Base-by-base conservation (phyloP, 805 yeast genomes). In the Blastobotrys robertii region DNA sequence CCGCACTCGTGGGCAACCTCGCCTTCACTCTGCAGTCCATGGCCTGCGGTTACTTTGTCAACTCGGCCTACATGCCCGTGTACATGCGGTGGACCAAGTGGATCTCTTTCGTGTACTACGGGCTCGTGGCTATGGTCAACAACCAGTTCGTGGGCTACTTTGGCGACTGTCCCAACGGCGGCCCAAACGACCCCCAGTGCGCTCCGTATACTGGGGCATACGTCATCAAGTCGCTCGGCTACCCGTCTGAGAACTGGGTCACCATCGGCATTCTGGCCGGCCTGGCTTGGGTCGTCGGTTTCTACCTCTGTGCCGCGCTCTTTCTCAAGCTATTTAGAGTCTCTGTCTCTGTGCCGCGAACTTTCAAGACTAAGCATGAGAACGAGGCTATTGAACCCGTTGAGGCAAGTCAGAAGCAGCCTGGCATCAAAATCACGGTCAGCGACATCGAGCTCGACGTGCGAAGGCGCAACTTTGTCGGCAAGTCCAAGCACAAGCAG, bases 31-130 rank as follows among this genome's bases (percentile, higher is more conserved):
- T 82, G 22, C 85, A 84, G 53, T 75, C 84, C 41, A 74, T 82
- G 70, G 84, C 85, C 0, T 79, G 85, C 58, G 95, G 95, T 1
- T 83, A 76, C 60, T 84, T 81, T 55, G 82, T 80, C 15, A 84
- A 84, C 58, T 76, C 87, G 1, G 66, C 68, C 6, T 69, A 75
- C 1, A 71, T 84, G 77, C 94, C 94, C 0, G 94, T 83, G 1
- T 86, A 86, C 54, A 94, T 85, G 7, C 68, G 85, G 30, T 85
- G 95, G 95, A 72, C 80, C 4, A 83, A 81, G 56, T 85, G 82
- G 59, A 65, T 79, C 44, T 79, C 90, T 0, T 82, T 74, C 56
- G 69, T 81, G 41, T 86, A 88, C 84, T 85, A 81, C 55, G 79
- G 79, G 0, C 82, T 81, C 60, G 92, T 92, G 2, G 79, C 78